Evolutionary conservation across 2,329 filamentous ascomycete species (phyloP), one percentile per base, ranked within the genome.

Genomic region (Boeremia lycopersici): DNA sequence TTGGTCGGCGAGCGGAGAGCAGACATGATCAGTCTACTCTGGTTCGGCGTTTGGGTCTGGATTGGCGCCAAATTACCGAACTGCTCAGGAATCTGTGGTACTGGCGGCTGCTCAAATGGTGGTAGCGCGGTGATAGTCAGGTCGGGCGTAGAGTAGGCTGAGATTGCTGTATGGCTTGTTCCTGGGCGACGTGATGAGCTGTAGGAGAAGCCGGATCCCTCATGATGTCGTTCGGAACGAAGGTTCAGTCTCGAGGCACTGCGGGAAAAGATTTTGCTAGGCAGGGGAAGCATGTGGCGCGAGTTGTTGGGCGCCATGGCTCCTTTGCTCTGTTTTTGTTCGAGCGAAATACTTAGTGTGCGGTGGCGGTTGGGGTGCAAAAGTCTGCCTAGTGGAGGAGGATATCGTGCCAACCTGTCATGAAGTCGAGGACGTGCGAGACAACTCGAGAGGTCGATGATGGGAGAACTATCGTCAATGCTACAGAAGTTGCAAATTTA

Each of bases 111-210:
- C 5, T 6, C 12, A 19, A 28, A 41, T n/a, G n/a, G 38, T 9
- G 51, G 51, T 2, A 54, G 45, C 8, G 51, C 51, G 0, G 51
- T 54, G n/a, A 41, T 15, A 4, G 23, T 39, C 4, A 54, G 11
- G n/a, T 54, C 51, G 0, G 34, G 44, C 8, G 28, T 40, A 1
- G 51, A 54, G 40, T 15, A 34, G 2, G 45, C n/a, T 3, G 51
- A 44, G 15, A 34, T 7, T 11, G 34, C 26, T 10, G 38, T 40
- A 6, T 41, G 39, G 12, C 39, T n/a, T 23, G 45, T 54, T 2
- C 9, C 40, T 30, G 34, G 40, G 17, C 45, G 51, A 10, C 10
- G n/a, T 12, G 7, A 15, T 3, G 25, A 19, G 2, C 28, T 5
- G 28, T 39, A 26, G 17, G 26, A 36, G n/a, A 48, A 53, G 26